Evolutionary conservation across 140 eudicot species (phyloP), one percentile per base, ranked within the genome.

Genomic region (Oenanthe javanica): DNA sequence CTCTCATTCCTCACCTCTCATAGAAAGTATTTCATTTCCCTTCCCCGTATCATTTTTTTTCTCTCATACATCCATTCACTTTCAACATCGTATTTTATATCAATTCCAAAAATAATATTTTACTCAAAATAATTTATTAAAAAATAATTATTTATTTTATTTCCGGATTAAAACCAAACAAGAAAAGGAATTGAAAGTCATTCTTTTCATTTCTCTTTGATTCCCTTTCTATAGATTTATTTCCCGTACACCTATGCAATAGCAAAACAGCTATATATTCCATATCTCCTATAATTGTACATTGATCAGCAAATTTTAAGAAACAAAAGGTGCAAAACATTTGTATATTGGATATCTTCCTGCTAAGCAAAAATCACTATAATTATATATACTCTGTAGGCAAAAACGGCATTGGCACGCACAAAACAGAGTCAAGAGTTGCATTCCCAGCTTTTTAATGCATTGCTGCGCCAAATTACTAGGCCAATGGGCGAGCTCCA

Each of bases 341-440:
- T 79, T 79, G 27, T 64, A 78, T 78, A 59, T 57, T 78, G 75
- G 23, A 36, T 10, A 25, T 48, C 75, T 42, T 79, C 81, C 48
- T 79, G 59, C 79, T n/a, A 79, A 25, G 27, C 63, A 64, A 79
- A 79, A 46, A 64, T 55, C 43, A 51, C 40, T 14, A 50, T 52
- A 23, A 47, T n/a, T 7, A 74, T 74, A n/a, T n/a, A 47, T 75
- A 4, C 21, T n/a, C 25, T 49, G 79, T 6, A 75, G 42, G 36
- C 16, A 47, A 47, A 46, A 45, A 75, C 9, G 57, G 42, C 79
- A 31, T n/a, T 21, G 9, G 31, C 61, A n/a, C 10, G 79, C 79
- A 23, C 42, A 9, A 46, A n/a, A 47, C 31, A 13, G 74, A 63
- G 71, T 25, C 7, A 11, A 63, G 16, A 9, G 79, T 14, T 50